Evolutionary conservation across 768 basidiomycete genomes (phyloP), one percentile per base, ranked within the genome.

Genomic region (Psilocybe cyanescens): DNA sequence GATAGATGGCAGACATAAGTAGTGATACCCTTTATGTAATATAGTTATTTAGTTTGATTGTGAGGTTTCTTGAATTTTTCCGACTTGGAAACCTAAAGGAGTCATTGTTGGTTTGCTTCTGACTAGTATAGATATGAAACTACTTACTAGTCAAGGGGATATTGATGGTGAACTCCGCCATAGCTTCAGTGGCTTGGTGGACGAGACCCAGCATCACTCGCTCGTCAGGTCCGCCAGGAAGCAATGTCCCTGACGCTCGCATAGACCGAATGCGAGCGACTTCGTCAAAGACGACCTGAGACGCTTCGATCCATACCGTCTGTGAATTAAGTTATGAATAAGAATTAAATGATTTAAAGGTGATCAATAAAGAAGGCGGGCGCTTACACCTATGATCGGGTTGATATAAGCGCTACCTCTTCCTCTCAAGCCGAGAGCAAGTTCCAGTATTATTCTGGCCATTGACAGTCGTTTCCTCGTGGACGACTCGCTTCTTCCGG

Each of bases 351-450:
- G 11, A 7, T 35, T 35, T 4, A 24, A 44, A 17, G 3, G 14
- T 9, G 11, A n/a, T 16, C n/a, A 35, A 28, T 24, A 41, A 28
- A 9, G 14, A 24, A 5, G 12, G 45, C 16, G 30, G 16, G 14
- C 24, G 64, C 72, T 69, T 55, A 76, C 75, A 49, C 72, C 73
- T 45, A 74, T 68, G 12, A 76, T 67, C 1, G 75, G 72, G 53
- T 73, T 71, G 12, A 74, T 48, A 62, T 70, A 70, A 8, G 46
- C 63, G 29, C 64, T 46, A 16, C 67, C 61, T 46, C 66, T 60
- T 35, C 57, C 33, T 3, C 65, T 41, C 4, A 71, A 45, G 6
- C 67, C 68, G 9, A 67, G 60, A 3, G 68, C 61, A 11, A 67
- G 67, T 1, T 67, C 69, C 11, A 72, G 56, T 19, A 69, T 61